Conservation (phyloP, 768 basidiomycete genomes). For the Suillus brevipes region DNA sequence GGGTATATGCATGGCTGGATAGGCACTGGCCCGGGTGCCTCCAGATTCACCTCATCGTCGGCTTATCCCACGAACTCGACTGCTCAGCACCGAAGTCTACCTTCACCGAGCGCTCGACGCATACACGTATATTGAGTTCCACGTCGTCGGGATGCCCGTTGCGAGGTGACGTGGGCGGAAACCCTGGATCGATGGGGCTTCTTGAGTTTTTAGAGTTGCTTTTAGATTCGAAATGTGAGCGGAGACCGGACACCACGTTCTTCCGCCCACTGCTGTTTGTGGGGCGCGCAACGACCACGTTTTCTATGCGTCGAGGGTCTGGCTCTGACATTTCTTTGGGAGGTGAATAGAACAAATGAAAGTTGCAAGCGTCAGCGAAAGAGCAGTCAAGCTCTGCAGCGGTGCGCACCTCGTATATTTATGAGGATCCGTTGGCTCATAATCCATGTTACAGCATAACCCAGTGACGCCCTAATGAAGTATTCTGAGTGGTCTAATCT, state of each 20-base stretch:
- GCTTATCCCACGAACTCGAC: conserved; percentile 19
- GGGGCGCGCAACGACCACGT: background rate
- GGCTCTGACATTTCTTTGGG: background rate
- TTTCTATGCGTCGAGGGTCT: background rate
- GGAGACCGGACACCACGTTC: conserved; percentile 22
- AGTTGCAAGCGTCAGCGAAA: background rate
- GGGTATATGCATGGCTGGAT: background rate
- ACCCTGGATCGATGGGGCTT: conserved; percentile 26
- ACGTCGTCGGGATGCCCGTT: conserved; percentile 14
- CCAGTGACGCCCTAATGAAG: conserved; percentile 30
- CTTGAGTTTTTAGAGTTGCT: background rate
- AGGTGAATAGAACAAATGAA: background rate
- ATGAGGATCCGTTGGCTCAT: background rate
- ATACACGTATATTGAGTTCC: conserved; percentile 33
- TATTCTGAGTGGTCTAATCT: conserved; percentile 5
- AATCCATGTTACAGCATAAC: conserved; percentile 21
- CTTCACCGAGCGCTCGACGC: conserved; percentile 30
- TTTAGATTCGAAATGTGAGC: conserved; percentile 26
- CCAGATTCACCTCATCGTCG: conserved; percentile 9
- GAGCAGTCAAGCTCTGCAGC: background rate
- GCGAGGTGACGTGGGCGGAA: conserved; percentile 10
- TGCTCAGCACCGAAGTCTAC: conserved; percentile 22
- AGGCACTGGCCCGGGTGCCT: background rate
- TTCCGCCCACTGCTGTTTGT: conserved; percentile 13
- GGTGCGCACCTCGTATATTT: background rate